phyloP scores from a whole-genome alignment of 2,329 filamentous ascomycete species.

The Aphanoascus verrucosus region DNA sequence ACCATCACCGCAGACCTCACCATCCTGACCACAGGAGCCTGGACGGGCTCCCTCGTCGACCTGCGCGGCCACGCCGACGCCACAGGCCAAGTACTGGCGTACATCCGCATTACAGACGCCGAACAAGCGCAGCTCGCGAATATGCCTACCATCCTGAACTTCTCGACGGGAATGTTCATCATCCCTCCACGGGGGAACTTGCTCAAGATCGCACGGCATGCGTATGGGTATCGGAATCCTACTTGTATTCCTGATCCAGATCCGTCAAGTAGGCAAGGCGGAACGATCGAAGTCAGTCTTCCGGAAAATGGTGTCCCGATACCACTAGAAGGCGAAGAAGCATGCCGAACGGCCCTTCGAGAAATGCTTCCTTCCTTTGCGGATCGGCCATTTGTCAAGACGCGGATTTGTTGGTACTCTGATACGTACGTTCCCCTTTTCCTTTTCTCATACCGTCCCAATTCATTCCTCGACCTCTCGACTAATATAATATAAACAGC shows the following conservation, averaged over 20 bases:
- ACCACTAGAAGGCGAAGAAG: slow-evolving; percentile 48
- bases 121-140: slow-evolving; percentile 57
- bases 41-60: slow-evolving; percentile 69
- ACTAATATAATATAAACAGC: slow-evolving; percentile 17
- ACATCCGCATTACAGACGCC: slow-evolving; percentile 59
- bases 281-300: slow-evolving; percentile 26
- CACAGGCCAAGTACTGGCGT: slow-evolving; percentile 71
- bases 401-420: slow-evolving; percentile 64
- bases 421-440: slow-evolving; percentile 44
- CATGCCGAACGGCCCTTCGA: slow-evolving; percentile 50
- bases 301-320: slow-evolving; percentile 30
- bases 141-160: slow-evolving; percentile 53
- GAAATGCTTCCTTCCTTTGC: slow-evolving; percentile 52
- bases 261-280: slow-evolving; percentile 3
- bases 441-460: too few species aligned
- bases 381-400: slow-evolving; percentile 50
- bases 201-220: slow-evolving; percentile 62
- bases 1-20: slow-evolving; percentile 57
- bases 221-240: slow-evolving; percentile 52
- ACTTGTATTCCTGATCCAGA: slow-evolving; percentile 22
- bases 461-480: too few species aligned
- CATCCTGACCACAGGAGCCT: slow-evolving; percentile 75
- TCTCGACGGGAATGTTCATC: slow-evolving; percentile 43
- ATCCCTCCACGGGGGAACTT: slow-evolving; percentile 45
- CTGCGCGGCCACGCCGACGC: slow-evolving; percentile 64